A percentile compares a stretch with the other conserved stretches of the same genome.
Evolutionary conservation across 208 protist genomes (phyloP).

Genomic region (Crithidia mellificae): DNA sequence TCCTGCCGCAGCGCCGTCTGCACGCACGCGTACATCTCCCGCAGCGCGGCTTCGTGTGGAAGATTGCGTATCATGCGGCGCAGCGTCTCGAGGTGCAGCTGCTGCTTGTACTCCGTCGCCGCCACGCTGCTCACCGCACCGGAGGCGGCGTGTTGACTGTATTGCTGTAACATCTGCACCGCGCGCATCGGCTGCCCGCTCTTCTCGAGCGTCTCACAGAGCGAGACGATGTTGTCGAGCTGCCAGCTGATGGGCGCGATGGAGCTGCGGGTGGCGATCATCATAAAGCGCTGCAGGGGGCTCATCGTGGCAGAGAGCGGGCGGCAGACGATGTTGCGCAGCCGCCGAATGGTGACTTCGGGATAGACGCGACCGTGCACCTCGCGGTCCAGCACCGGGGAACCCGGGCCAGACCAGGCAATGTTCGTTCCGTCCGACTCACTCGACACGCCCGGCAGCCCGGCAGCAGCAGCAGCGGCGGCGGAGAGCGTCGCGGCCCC

Average conservation of each 20-base stretch:
- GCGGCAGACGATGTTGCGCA: conserved; percentile 75
- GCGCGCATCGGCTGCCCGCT: conserved; percentile 72
- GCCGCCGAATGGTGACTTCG: conserved; percentile 54
- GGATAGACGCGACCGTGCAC: conserved; percentile 42
- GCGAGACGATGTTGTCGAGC: conserved; percentile 67
- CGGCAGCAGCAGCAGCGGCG: neutral
- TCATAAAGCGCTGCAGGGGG: conserved; percentile 70
- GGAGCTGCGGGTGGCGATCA: conserved; percentile 70
- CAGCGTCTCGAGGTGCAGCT: conserved; percentile 67
- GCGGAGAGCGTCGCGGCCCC: neutral
- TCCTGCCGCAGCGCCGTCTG: conserved; percentile 41
- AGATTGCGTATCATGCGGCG: conserved; percentile 66
- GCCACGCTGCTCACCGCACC: conserved; percentile 20
- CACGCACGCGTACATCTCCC: conserved; percentile 49
- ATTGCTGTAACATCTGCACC: conserved; percentile 54
- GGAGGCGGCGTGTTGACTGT: conserved; percentile 33
- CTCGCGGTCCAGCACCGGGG: conserved; percentile 18
- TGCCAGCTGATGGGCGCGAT: conserved; percentile 77
- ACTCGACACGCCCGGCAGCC: neutral
- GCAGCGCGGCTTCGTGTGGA: conserved; percentile 34
- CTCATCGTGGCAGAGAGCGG: conserved; percentile 57
- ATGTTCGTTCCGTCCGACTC: conserved; percentile 1
- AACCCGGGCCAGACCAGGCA: conserved; percentile 11
- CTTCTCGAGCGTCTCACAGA: conserved; percentile 72
- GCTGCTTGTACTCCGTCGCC: conserved; percentile 44